A percentile compares a stretch with the other conserved stretches of the same genome.
These are phyloP conservation scores for Aspergillus glaucus DNA, from an alignment of 2,329 filamentous ascomycete genomes.

Conservation along the genomic window DNA sequence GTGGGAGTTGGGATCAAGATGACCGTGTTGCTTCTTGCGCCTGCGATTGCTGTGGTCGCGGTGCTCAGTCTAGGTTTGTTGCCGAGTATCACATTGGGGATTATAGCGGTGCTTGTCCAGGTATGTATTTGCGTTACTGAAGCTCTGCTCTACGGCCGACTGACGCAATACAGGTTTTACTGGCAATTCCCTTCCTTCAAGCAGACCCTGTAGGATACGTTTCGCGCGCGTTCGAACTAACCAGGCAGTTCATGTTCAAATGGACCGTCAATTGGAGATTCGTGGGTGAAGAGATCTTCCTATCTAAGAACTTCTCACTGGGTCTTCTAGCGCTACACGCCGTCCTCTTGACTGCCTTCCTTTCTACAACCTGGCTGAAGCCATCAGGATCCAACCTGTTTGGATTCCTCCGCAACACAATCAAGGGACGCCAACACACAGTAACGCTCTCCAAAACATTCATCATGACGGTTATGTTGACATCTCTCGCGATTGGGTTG, in stretches of 20 bases:
- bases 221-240: conserved; percentile 80
- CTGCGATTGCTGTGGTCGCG: conserved; percentile 70
- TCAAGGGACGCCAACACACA: conserved; percentile 51
- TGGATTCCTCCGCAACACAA: conserved; percentile 48
- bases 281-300: conserved; percentile 73
- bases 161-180: conserved; percentile 37
- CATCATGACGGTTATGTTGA: conserved; percentile 69
- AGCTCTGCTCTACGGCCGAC: neutral
- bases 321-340: conserved; percentile 61
- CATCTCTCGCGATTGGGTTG: conserved; percentile 70
- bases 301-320: conserved; percentile 63
- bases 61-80: conserved; percentile 65
- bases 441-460: conserved; percentile 62
- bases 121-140: conserved; percentile 37
- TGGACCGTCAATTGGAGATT: conserved; percentile 99
- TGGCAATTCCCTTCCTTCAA: conserved; percentile 61
- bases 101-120: conserved; percentile 72
- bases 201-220: conserved; percentile 66
- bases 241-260: conserved; percentile 85
- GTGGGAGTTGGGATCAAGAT: conserved; percentile 90
- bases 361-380: conserved; percentile 63
- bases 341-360: conserved; percentile 60
- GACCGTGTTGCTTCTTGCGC: conserved; percentile 76
- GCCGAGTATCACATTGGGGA: conserved; percentile 60
- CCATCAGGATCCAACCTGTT: conserved; percentile 56